phyloP scores from a whole-genome alignment of 768 basidiomycete species.

The Hygrophorus russula region DNA sequence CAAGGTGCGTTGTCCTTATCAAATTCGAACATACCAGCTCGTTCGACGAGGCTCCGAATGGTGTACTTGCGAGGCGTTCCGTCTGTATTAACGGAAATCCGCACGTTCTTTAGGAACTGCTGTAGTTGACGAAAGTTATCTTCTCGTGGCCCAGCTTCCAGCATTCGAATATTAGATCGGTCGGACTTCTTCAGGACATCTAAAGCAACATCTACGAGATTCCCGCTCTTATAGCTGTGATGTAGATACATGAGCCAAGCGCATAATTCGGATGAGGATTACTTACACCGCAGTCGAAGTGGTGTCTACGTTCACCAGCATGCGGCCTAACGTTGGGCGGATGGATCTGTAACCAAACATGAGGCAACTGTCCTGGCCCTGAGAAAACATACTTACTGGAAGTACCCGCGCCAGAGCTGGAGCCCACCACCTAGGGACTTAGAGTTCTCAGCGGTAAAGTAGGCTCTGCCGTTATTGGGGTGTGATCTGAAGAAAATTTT shows the following conservation, averaged over 20 bases:
- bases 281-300: slow-evolving; percentile 34
- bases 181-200: slow-evolving; percentile 18
- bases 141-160: slow-evolving; percentile 18
- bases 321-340: slow-evolving; percentile 26
- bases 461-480: slow-evolving; percentile 34
- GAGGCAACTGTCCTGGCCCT: neutral
- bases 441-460: slow-evolving; percentile 32
- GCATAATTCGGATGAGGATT: neutral
- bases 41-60: slow-evolving; percentile 23
- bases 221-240: slow-evolving; percentile 19
- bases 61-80: slow-evolving; percentile 17
- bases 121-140: neutral
- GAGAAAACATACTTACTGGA: slow-evolving; percentile 28
- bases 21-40: slow-evolving; percentile 30
- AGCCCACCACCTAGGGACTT: slow-evolving; percentile 17
- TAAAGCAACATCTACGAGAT: slow-evolving; percentile 22
- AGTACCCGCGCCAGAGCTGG: slow-evolving; percentile 37
- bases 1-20: slow-evolving; percentile 22
- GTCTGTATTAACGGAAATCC: slow-evolving; percentile 19
- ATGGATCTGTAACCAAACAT: slow-evolving; percentile 26
- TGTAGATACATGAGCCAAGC: neutral
- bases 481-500: slow-evolving; percentile 21
- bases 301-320: slow-evolving; percentile 37
- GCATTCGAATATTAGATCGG: slow-evolving; percentile 14
- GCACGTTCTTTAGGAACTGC: slow-evolving; percentile 19